These are phyloP conservation scores for Citrus cavaleriei DNA, from an alignment of 345 rosid genomes.

Conservation along the genomic window DNA sequence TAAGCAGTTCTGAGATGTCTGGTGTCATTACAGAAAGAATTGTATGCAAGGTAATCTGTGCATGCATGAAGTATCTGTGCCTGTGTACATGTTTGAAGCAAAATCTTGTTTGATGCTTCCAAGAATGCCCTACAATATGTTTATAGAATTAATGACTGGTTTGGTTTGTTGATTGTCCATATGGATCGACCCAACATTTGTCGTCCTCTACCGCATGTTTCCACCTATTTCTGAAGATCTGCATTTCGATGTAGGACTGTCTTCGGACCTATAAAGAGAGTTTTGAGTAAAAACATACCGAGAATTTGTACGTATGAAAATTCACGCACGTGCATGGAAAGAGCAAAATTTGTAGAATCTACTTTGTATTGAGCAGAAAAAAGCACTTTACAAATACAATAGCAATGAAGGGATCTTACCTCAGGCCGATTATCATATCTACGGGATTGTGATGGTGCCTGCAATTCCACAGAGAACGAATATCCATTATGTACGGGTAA, in stretches of 20 bases:
- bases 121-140: not conserved
- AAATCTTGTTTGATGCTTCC: not conserved
- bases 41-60: not conserved
- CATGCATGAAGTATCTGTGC: not conserved
- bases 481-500: not conserved
- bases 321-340: not conserved
- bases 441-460: constrained; percentile 38
- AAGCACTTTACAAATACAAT: not conserved
- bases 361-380: not conserved
- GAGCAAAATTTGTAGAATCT: not conserved
- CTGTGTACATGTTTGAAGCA: not conserved
- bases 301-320: no score
- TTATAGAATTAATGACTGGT: constrained; percentile 14
- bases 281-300: not conserved
- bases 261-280: constrained; percentile 55
- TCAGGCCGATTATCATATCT: constrained; percentile 55
- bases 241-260: constrained; percentile 74
- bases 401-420: constrained; percentile 30
- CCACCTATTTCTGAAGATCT: constrained; percentile 68
- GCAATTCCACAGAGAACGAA: constrained; percentile 18
- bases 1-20: not conserved
- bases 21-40: not conserved
- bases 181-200: constrained; percentile 87
- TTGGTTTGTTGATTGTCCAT: constrained; percentile 22
- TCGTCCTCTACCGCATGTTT: constrained; percentile 54